Base-by-base conservation (phyloP, 164 flowering plant genomes). In the Macadamia tetraphylla region DNA sequence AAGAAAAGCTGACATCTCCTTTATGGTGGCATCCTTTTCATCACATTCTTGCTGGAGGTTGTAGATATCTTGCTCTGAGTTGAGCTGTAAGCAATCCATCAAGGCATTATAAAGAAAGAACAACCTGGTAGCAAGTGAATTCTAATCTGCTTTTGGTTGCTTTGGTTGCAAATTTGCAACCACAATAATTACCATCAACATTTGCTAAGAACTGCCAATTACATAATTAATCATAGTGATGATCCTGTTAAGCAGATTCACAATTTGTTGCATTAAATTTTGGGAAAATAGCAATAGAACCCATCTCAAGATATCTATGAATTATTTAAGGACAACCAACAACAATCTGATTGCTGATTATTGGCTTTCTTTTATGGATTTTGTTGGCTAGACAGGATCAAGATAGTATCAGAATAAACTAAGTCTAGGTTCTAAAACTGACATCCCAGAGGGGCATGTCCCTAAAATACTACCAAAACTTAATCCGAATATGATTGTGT, bases 1-100 rank as follows among this genome's bases (percentile, higher is more conserved):
- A 58, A 84, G 77, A 70, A 70, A 69, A 31, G 70, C 58, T 35
- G 86, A 76, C 11, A 90, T 74, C 67, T 86, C 87, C 79, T 81
- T 83, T 74, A 89, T 88, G 64, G 85, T 83, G 64, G 82, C 77
- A 73, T 89, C 88, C 69, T 89, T 94, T 67, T 84, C 89, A 77
- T 86, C 87, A 74, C 90, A 78, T 70, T 89, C 89, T 65, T 68
- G 85, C 72, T 70, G 84, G 12, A 91, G 88, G 73, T 76, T 85
- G 73, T 73, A 79, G 51, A 46, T 46, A 2, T 46, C 51, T 46
- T 46, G 51, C 11, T 23, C 63, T 64, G 71, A 65, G 71, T 73
- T 83, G 69, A 82, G 68, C 94, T 89, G 82, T 65, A 75, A 69
- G 30, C n/a, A 49, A 15, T 15, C 23, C 23, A 62, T 31, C 6